Evolutionary conservation across 106 monocot species (phyloP).

Genomic region (Vanilla planifolia): DNA sequence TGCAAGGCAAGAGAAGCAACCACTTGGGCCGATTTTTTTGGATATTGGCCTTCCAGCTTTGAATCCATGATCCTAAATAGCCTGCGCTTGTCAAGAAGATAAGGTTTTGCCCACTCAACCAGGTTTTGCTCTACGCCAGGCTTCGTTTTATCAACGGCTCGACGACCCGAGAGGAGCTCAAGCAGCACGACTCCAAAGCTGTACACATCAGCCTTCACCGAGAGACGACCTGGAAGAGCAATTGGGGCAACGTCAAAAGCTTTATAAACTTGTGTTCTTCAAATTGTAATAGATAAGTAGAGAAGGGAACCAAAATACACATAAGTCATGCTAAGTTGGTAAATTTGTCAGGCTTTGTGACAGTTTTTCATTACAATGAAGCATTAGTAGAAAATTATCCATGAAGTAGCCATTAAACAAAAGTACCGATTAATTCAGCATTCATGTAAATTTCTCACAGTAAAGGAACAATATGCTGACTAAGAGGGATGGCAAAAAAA

Average conservation of each 20-base stretch:
- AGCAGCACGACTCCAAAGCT: conserved; percentile 31
- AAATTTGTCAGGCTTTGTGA: no score
- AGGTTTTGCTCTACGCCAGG: conserved; percentile 13
- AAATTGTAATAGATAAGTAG: neutral
- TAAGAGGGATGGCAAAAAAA: no score
- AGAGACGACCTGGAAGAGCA: conserved; percentile 15
- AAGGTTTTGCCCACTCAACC: conserved; percentile 22
- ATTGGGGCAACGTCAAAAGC: neutral
- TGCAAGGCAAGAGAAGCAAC: conserved; percentile 16
- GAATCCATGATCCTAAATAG: conserved; percentile 25
- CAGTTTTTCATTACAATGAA: no score
- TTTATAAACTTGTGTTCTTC: neutral
- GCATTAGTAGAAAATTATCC: no score
- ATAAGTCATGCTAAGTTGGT: no score
- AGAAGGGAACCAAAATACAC: neutral
- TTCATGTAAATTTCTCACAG: neutral
- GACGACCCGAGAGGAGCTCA: conserved; percentile 22
- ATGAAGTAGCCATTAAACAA: no score
- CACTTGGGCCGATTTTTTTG: conserved; percentile 13
- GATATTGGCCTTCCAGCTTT: conserved; percentile 19
- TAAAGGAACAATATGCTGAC: no score
- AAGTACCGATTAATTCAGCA: neutral
- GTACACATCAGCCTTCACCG: conserved; percentile 28
- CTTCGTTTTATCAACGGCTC: conserved; percentile 6
- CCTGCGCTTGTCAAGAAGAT: conserved; percentile 13